These are phyloP conservation scores for Beauveria sp. DNA, from an alignment of 2,329 filamentous ascomycete genomes.

Conservation along the genomic window DNA sequence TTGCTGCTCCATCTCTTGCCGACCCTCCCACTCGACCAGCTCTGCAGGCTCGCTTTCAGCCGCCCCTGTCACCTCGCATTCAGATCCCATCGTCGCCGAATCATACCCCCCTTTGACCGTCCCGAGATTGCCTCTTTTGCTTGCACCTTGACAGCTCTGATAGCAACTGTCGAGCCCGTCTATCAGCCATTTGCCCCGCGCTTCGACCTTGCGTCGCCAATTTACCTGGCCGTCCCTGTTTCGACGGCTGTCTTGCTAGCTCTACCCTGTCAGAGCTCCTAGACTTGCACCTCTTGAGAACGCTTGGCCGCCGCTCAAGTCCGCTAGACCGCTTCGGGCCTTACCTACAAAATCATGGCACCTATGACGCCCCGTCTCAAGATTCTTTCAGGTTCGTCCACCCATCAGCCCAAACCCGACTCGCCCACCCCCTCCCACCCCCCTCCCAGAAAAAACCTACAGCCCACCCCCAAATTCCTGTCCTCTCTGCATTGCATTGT, in stretches of 20 bases:
- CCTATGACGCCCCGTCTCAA: constrained; percentile 52
- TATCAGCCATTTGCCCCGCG: not conserved
- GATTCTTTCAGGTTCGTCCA: constrained; percentile 52
- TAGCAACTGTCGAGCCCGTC: not conserved
- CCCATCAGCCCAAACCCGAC: constrained; percentile 17
- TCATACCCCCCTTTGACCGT: not conserved
- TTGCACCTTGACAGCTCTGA: not conserved
- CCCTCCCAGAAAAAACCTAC: constrained; percentile 10
- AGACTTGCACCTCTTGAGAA: constrained; percentile 1
- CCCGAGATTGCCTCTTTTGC: constrained; percentile 1
- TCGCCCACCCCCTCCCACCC: constrained; percentile 7
- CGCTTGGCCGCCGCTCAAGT: constrained; percentile 6
- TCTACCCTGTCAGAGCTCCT: not conserved
- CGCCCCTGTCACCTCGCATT: constrained; percentile 7
- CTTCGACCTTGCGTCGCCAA: not conserved
- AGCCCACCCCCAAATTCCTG: not conserved
- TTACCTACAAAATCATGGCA: constrained; percentile 43
- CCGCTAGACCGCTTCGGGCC: constrained; percentile 30
- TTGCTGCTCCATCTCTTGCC: constrained; percentile 7
- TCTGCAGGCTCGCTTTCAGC: constrained; percentile 8
- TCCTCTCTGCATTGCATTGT: constrained; percentile 7
- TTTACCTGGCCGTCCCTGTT: not conserved
- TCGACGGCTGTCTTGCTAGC: not conserved
- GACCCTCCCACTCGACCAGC: constrained; percentile 8
- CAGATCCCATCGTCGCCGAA: constrained; percentile 10